Percentiles rank a stretch among this genome's conserved stretches.
These are phyloP conservation scores for Vigna nakashimae DNA, from an alignment of 306 rosid genomes.

Conservation along the genomic window DNA sequence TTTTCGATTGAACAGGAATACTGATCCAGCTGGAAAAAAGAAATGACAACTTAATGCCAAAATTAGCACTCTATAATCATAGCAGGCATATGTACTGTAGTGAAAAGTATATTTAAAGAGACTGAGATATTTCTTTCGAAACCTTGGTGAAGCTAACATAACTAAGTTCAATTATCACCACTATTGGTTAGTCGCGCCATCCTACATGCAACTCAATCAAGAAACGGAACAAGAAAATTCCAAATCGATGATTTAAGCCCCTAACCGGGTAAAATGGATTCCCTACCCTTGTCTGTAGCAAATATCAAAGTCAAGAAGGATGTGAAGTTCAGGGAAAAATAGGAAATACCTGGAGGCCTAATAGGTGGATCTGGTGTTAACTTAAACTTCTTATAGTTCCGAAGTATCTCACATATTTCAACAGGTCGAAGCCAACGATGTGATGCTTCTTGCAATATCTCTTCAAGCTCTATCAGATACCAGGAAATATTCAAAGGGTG, in stretches of 20 bases:
- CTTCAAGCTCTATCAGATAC: conserved; percentile 48
- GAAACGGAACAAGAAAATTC: background rate
- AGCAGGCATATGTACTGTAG: background rate
- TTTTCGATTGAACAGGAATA: conserved; percentile 78
- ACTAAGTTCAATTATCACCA: background rate
- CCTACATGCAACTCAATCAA: background rate
- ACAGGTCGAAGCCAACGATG: conserved; percentile 78
- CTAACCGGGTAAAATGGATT: background rate
- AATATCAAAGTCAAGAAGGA: background rate
- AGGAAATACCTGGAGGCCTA: conserved; percentile 66
- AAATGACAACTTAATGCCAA: conserved; percentile 30
- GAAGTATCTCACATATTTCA: conserved; percentile 78
- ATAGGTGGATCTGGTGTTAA: conserved; percentile 64
- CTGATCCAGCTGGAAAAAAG: conserved; percentile 67
- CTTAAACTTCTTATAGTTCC: conserved; percentile 59
- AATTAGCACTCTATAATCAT: background rate
- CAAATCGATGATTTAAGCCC: background rate
- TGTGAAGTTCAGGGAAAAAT: background rate
- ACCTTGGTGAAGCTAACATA: background rate
- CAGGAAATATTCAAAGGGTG: conserved; percentile 7
- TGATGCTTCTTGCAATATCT: conserved; percentile 64
- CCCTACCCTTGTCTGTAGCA: background rate
- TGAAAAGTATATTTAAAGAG: background rate
- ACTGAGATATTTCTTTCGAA: background rate
- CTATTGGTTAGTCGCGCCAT: conserved; percentile 2